A percentile compares a stretch with the other conserved stretches of the same genome.
Evolutionary conservation across 2,329 filamentous ascomycete genomes (phyloP).

Genomic region (Calonectria multiphialidica): DNA sequence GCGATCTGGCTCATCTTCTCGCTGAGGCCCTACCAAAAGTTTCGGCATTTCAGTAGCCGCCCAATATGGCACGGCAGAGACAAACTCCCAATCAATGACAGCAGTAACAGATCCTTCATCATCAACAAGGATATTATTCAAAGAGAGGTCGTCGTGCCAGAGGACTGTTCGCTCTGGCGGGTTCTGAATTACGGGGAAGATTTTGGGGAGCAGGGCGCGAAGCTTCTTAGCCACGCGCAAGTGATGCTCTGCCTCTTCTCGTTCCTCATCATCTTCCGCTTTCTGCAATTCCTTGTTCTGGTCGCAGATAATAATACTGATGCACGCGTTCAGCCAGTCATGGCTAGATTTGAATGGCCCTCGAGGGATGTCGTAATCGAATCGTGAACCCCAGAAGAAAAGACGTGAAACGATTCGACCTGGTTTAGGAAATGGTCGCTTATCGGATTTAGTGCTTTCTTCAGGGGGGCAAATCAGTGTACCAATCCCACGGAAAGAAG

Average conservation of each 20-base stretch:
- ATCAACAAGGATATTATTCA: conserved; percentile 56
- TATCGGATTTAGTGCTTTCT: not conserved
- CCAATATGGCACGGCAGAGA: conserved; percentile 56
- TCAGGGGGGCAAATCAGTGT: conserved; percentile 33
- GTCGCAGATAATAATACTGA: conserved; percentile 47
- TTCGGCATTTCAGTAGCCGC: conserved; percentile 46
- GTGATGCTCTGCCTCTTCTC: conserved; percentile 46
- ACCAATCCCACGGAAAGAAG: conserved; percentile 24
- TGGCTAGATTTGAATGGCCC: conserved; percentile 53
- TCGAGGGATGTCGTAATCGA: conserved; percentile 47
- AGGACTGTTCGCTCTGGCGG: conserved; percentile 48
- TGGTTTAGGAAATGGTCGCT: not conserved
- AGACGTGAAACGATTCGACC: conserved; percentile 46
- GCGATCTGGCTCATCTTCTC: conserved; percentile 48
- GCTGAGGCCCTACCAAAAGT: conserved; percentile 46
- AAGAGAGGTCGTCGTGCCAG: conserved; percentile 51
- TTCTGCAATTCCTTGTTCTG: conserved; percentile 37
- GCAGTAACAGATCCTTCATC: conserved; percentile 49
- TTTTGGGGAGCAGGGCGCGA: conserved; percentile 43
- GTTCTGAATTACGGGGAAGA: conserved; percentile 44
- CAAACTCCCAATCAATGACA: conserved; percentile 58
- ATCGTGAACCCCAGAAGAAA: conserved; percentile 50
- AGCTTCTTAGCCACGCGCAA: conserved; percentile 44
- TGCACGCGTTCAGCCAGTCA: conserved; percentile 51
- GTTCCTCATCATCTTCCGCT: conserved; percentile 43